Percentiles rank a stretch among this genome's conserved stretches.
These are phyloP conservation scores for Diutina pseudorugosa DNA, from an alignment of 1,139 yeast genomes.

Conservation along the genomic window DNA sequence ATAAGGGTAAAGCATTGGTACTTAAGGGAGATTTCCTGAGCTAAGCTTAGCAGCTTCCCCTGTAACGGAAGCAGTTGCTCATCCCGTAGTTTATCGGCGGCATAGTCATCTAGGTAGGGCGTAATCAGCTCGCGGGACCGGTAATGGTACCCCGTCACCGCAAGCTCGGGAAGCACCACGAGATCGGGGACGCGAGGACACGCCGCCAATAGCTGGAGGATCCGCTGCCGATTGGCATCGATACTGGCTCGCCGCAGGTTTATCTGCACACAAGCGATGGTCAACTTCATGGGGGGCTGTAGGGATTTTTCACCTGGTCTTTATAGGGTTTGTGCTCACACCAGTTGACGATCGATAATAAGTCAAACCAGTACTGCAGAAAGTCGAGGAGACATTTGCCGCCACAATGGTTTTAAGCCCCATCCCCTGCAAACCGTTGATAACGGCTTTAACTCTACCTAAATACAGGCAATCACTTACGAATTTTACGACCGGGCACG, in stretches of 20 bases:
- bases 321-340: not conserved
- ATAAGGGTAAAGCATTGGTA: slow-evolving; percentile 58
- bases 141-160: slow-evolving; percentile 79
- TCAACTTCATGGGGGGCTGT: slow-evolving; percentile 19
- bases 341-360: not conserved
- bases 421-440: too few relatives aligned
- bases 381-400: too few relatives aligned
- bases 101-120: slow-evolving; percentile 42
- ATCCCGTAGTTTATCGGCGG: not conserved
- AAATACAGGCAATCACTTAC: too few relatives aligned
- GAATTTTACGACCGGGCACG: too few relatives aligned
- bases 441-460: too few relatives aligned
- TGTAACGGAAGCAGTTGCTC: slow-evolving; percentile 11
- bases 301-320: not conserved
- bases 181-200: slow-evolving; percentile 32
- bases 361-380: too few relatives aligned
- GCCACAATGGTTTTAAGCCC: too few relatives aligned
- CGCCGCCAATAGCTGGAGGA: slow-evolving; percentile 25
- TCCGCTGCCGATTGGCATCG: slow-evolving; percentile 39
- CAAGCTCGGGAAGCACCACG: slow-evolving; percentile 71
- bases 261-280: slow-evolving; percentile 58
- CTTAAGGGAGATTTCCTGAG: slow-evolving; percentile 35
- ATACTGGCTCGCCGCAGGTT: slow-evolving; percentile 55
- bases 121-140: slow-evolving; percentile 34
- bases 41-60: slow-evolving; percentile 46